Evolutionary conservation across 208 protist genomes (phyloP).

Genomic region (Leishmania arabica): DNA sequence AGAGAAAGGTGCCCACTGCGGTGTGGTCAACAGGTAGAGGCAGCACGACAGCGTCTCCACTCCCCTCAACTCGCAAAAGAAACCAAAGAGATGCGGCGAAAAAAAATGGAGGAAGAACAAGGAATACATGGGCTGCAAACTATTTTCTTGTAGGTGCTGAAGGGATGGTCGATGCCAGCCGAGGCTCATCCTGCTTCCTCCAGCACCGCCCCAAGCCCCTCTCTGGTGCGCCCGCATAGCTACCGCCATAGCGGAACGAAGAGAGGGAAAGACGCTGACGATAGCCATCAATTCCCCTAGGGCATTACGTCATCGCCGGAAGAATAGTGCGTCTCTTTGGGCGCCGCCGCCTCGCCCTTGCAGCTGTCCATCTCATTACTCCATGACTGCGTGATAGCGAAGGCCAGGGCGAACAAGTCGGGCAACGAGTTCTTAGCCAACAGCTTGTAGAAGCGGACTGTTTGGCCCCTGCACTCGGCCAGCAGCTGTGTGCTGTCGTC

Average conservation of each 20-base stretch:
- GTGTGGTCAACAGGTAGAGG: neutral
- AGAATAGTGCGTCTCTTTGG: neutral
- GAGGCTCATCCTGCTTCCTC: neutral
- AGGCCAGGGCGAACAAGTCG: constrained; percentile 53
- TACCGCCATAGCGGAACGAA: neutral
- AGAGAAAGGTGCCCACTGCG: neutral
- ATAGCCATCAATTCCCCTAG: neutral
- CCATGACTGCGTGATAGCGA: constrained; percentile 59
- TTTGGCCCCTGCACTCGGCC: constrained; percentile 49
- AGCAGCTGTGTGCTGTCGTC: constrained; percentile 21
- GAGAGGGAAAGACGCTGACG: neutral
- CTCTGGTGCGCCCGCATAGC: neutral
- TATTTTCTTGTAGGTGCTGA: neutral
- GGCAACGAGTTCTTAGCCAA: constrained; percentile 33
- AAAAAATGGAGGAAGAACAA: neutral
- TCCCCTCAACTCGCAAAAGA: neutral
- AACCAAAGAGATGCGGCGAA: neutral
- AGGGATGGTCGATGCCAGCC: neutral
- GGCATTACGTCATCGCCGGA: constrained; percentile 11
- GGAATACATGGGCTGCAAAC: neutral
- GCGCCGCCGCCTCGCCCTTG: neutral
- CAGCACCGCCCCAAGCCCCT: neutral
- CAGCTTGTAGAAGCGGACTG: constrained; percentile 43
- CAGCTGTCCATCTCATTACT: constrained; percentile 22
- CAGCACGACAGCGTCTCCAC: neutral